phyloP scores from a whole-genome alignment of 371 early-diverging fungal genomes.

The Mortierella sp. region DNA sequence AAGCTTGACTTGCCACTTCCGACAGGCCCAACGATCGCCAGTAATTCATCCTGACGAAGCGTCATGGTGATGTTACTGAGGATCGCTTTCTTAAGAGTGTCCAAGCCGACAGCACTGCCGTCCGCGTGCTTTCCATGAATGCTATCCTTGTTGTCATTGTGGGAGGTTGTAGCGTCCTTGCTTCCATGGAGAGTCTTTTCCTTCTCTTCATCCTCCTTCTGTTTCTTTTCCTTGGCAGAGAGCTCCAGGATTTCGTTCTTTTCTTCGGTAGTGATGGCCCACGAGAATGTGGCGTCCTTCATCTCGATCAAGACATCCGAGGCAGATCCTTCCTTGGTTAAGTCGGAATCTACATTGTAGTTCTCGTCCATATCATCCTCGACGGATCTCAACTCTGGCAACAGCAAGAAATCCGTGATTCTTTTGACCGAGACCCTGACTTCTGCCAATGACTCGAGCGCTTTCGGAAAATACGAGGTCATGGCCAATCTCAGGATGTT shows the following conservation, averaged over 20 bases:
- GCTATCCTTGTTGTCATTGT: too few species aligned
- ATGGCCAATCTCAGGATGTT: constrained; percentile 61
- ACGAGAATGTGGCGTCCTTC: constrained; percentile 39
- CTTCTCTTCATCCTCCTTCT: neutral
- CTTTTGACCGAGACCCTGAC: constrained; percentile 63
- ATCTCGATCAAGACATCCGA: constrained; percentile 35
- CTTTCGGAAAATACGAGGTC: constrained; percentile 65
- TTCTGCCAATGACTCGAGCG: constrained; percentile 65
- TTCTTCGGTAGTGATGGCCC: constrained; percentile 24
- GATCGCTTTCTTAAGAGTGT: constrained; percentile 18
- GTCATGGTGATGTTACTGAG: constrained; percentile 41
- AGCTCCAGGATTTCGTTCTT: constrained; percentile 34
- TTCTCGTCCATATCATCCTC: constrained; percentile 28
- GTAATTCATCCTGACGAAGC: constrained; percentile 21
- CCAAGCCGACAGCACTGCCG: too few species aligned
- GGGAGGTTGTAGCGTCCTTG: neutral
- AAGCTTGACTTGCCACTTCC: constrained; percentile 55
- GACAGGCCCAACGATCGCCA: constrained; percentile 53
- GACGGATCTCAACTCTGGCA: constrained; percentile 61
- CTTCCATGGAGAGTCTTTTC: constrained; percentile 6
- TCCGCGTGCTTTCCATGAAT: too few species aligned
- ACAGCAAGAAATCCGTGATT: constrained; percentile 62
- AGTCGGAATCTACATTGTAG: neutral
- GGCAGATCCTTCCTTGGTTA: constrained; percentile 24
- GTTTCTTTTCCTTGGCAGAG: constrained; percentile 28